Evolutionary conservation across 164 flowering plant species (phyloP).

Genomic region (Vitis rupestris): DNA sequence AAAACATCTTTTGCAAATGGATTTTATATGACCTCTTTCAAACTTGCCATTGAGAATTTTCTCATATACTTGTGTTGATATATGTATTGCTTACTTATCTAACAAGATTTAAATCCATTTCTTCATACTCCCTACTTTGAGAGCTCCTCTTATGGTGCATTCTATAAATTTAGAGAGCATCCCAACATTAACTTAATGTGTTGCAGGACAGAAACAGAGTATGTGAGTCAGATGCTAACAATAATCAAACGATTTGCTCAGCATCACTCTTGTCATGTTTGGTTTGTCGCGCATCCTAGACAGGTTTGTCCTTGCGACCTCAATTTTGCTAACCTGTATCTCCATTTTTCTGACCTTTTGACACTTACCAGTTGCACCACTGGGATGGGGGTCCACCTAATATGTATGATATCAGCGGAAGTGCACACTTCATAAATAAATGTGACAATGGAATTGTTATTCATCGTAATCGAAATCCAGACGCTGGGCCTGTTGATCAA

Average conservation of each 20-base stretch:
- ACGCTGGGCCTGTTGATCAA: slow-evolving; percentile 70
- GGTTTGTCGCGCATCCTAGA: slow-evolving; percentile 99
- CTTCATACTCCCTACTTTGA: too few species aligned
- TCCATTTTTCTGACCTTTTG: neutral
- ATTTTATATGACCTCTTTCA: too few species aligned
- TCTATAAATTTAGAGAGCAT: too few species aligned
- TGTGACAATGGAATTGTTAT: slow-evolving; percentile 98
- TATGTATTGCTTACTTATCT: too few species aligned
- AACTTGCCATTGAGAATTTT: too few species aligned
- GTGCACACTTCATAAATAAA: slow-evolving; percentile 98
- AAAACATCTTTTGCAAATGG: too few species aligned
- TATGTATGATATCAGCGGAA: slow-evolving; percentile 97
- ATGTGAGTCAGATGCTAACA: slow-evolving; percentile 97
- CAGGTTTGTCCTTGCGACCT: slow-evolving; percentile 49
- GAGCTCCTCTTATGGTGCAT: too few species aligned
- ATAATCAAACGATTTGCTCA: slow-evolving; percentile 89
- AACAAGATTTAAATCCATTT: too few species aligned
- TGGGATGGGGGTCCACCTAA: slow-evolving; percentile 93
- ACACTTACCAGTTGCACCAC: slow-evolving; percentile 57
- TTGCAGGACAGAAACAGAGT: slow-evolving; percentile 96
- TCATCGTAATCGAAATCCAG: slow-evolving; percentile 89
- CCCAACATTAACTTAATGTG: neutral
- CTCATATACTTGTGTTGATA: too few species aligned
- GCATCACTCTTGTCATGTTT: slow-evolving; percentile 93
- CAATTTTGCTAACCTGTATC: neutral